These are phyloP conservation scores for Scedosporium boydii DNA, from an alignment of 2,329 filamentous ascomycete species.

Conservation along the genomic window DNA sequence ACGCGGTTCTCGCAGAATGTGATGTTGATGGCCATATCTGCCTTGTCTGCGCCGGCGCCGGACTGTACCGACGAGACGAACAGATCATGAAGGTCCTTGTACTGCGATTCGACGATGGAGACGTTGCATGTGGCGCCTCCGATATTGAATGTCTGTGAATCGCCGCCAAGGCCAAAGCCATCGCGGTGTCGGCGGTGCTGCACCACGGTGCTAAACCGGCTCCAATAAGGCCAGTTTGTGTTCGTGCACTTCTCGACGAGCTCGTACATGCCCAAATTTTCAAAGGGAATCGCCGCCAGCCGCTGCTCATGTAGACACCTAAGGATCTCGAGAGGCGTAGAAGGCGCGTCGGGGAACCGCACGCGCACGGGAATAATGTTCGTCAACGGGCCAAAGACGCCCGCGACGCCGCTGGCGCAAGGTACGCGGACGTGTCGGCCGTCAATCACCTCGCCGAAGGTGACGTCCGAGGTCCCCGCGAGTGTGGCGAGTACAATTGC, in stretches of 20 bases:
- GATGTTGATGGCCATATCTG: slow-evolving; percentile 28
- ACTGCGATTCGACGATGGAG: slow-evolving; percentile 25
- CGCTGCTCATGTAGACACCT: slow-evolving; percentile 39
- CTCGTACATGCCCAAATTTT: slow-evolving; percentile 40
- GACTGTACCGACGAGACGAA: slow-evolving; percentile 32
- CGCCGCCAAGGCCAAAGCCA: background rate
- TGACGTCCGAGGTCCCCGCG: slow-evolving; percentile 37
- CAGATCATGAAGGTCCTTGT: slow-evolving; percentile 34
- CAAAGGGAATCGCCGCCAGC: slow-evolving; percentile 34
- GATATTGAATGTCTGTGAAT: background rate
- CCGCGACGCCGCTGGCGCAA: slow-evolving; percentile 44
- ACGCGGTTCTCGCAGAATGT: slow-evolving; percentile 36
- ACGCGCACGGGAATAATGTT: slow-evolving; percentile 41
- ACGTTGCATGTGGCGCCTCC: slow-evolving; percentile 3
- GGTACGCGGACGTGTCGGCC: slow-evolving; percentile 33
- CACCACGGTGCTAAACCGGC: slow-evolving; percentile 43
- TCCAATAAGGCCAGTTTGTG: slow-evolving; percentile 44
- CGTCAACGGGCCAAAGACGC: slow-evolving; percentile 35
- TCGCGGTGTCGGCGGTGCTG: slow-evolving; percentile 34
- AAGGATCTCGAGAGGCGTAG: slow-evolving; percentile 39
- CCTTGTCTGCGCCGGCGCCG: slow-evolving; percentile 21
- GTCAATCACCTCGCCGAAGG: slow-evolving; percentile 46
- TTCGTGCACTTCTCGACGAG: slow-evolving; percentile 43
- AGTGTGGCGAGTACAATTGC: slow-evolving; percentile 43
- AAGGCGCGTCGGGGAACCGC: slow-evolving; percentile 30